Evolutionary conservation across 345 rosid species (phyloP).

Genomic region (Pseudoturritis turrita): DNA sequence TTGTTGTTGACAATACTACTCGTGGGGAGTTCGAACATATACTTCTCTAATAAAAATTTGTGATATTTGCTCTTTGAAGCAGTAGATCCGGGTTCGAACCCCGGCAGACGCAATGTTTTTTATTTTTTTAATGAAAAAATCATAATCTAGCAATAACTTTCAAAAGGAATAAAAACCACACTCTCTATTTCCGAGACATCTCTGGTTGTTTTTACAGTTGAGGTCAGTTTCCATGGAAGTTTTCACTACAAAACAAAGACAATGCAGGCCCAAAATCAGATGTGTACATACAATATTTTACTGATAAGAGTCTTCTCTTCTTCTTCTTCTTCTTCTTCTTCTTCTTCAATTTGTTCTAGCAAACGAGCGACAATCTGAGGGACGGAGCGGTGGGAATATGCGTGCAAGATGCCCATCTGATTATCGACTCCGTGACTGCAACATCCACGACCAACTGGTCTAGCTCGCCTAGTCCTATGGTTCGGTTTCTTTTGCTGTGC

Average conservation of each 20-base stretch:
- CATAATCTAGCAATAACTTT: background rate
- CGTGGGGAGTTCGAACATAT: background rate
- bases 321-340: background rate
- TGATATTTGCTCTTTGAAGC: conserved; percentile 64
- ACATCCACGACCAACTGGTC: conserved; percentile 50
- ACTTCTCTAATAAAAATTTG: background rate
- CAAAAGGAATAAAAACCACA: conserved; percentile 8
- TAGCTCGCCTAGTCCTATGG: conserved; percentile 65
- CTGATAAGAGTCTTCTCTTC: background rate
- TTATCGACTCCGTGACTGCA: conserved; percentile 55
- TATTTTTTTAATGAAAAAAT: too few species aligned
- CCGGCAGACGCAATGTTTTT: conserved; percentile 53
- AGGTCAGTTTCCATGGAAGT: conserved; percentile 4
- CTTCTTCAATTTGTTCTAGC: conserved; percentile 37
- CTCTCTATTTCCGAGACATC: background rate
- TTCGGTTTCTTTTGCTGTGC: conserved; percentile 60
- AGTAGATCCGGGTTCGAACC: conserved; percentile 83
- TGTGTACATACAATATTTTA: conserved; percentile 5
- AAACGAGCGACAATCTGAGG: conserved; percentile 67
- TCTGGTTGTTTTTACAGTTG: conserved; percentile 20
- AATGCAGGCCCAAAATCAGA: conserved; percentile 3
- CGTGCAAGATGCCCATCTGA: conserved; percentile 85
- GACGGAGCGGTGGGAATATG: conserved; percentile 66
- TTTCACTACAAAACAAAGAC: conserved; percentile 16
- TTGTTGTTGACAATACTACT: background rate